Evolutionary conservation across 306 rosid species (phyloP).

Genomic region (Glycine soja): DNA sequence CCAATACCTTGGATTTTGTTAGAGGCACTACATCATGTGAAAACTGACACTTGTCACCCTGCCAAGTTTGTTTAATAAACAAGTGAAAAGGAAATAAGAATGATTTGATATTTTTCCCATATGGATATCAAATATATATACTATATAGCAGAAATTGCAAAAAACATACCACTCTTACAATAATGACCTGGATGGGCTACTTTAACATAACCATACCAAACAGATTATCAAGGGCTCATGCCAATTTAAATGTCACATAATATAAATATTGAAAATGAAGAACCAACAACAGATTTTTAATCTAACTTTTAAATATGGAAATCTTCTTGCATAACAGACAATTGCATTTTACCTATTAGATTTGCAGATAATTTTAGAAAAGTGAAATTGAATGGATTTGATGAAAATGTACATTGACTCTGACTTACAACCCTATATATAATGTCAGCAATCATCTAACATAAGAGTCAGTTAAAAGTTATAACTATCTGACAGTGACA

Average conservation of each 20-base stretch:
- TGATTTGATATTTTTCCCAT: constrained; percentile 13
- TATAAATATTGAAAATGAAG: constrained; percentile 23
- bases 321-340: not conserved
- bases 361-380: not conserved
- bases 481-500: not conserved
- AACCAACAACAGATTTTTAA: constrained; percentile 7
- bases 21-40: constrained; percentile 78
- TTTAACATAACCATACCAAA: constrained; percentile 1
- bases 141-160: constrained; percentile 31
- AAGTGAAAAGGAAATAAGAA: constrained; percentile 37
- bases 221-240: not conserved
- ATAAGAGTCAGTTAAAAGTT: not conserved
- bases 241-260: constrained; percentile 16
- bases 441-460: not conserved
- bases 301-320: constrained; percentile 9
- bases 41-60: constrained; percentile 89
- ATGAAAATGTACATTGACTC: not conserved
- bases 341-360: not conserved
- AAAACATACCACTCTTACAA: constrained; percentile 4
- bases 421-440: not conserved
- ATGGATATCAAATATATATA: not conserved
- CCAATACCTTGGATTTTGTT: constrained; percentile 77
- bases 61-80: constrained; percentile 48
- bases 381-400: not conserved
- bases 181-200: constrained; percentile 25